Evolutionary conservation across 1,284 basidiomycete genomes (phyloP).

Genomic region (Phylloporus gajari): DNA sequence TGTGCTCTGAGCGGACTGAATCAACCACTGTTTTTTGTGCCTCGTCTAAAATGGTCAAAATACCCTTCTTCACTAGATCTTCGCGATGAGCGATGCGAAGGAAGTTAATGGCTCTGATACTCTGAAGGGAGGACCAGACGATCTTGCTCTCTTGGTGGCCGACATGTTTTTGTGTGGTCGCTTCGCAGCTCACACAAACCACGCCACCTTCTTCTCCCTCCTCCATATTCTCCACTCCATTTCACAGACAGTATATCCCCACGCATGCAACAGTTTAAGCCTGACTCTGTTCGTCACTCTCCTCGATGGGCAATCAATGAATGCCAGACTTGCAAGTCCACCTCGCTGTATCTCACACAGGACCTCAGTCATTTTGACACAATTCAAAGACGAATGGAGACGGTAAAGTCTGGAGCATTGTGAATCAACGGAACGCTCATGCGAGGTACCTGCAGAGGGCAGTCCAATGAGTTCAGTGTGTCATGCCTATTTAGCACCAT

Average conservation of each 20-base stretch:
- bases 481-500: constrained; percentile 2
- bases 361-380: constrained; percentile 44
- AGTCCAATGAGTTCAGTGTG: constrained; percentile 22
- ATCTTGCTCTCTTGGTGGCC: constrained; percentile 12
- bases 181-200: constrained; percentile 41
- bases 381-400: constrained; percentile 47
- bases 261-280: constrained; percentile 43
- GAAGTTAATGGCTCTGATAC: constrained; percentile 76
- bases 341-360: constrained; percentile 30
- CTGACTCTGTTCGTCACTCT: constrained; percentile 27
- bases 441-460: constrained; percentile 47
- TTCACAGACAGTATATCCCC: constrained; percentile 45
- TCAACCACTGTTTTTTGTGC: no score
- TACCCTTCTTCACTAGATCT: constrained; percentile 74
- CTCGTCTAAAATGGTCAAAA: no score
- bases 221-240: constrained; percentile 41
- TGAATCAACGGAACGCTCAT: constrained; percentile 73
- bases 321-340: constrained; percentile 24
- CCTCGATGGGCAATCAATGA: constrained; percentile 29
- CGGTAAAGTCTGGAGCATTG: constrained; percentile 70
- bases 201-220: constrained; percentile 37
- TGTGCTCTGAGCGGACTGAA: no score
- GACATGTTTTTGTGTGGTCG: constrained; percentile 42
- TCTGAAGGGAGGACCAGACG: constrained; percentile 69
- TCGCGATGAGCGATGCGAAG: constrained; percentile 73